Percentiles rank a stretch among this genome's conserved stretches.
These are phyloP conservation scores for Penicillium simplicissimum DNA, from an alignment of 495 filamentous ascomycete species.

Conservation along the genomic window DNA sequence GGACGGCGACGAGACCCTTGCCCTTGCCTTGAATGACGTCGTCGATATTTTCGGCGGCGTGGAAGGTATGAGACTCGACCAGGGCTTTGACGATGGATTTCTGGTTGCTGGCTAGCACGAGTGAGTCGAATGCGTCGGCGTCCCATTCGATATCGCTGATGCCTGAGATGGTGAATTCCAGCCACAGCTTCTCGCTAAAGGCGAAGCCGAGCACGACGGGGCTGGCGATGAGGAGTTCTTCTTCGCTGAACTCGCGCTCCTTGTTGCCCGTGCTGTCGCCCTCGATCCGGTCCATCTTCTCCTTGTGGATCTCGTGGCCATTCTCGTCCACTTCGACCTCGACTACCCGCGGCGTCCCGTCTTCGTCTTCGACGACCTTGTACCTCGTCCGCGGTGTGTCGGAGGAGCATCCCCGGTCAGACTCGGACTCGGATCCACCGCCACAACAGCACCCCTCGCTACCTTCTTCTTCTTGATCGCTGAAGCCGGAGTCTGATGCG, in stretches of 20 bases:
- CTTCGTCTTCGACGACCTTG: conserved; percentile 66
- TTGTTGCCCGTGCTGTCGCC: conserved; percentile 42
- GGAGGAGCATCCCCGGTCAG: conserved; percentile 43
- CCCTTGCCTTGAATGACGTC: conserved; percentile 81
- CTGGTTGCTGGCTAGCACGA: conserved; percentile 73
- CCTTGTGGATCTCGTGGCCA: conserved; percentile 61
- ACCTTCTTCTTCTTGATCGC: conserved; percentile 43
- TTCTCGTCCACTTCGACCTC: conserved; percentile 63
- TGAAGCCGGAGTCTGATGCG: conserved; percentile 47
- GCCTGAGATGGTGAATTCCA: conserved; percentile 83
- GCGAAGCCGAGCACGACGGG: conserved; percentile 92
- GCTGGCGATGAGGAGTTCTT: conserved; percentile 86
- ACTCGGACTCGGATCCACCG: conserved; percentile 54
- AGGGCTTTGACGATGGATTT: conserved; percentile 81
- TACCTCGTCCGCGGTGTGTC: conserved; percentile 60
- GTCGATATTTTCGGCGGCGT: conserved; percentile 79
- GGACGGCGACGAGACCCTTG: conserved; percentile 70
- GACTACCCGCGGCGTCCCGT: conserved; percentile 59
- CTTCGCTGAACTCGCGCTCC: conserved; percentile 69
- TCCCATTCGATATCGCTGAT: conserved; percentile 84
- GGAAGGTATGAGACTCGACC: conserved; percentile 79
- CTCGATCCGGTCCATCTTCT: conserved; percentile 59
- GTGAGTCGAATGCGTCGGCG: conserved; percentile 73
- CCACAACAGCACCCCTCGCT: conserved; percentile 45
- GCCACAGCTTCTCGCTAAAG: conserved; percentile 88